A percentile compares a stretch with the other conserved stretches of the same genome.
Conservation (phyloP, 768 basidiomycete genomes). For the Vishniacozyma victoriae region DNA sequence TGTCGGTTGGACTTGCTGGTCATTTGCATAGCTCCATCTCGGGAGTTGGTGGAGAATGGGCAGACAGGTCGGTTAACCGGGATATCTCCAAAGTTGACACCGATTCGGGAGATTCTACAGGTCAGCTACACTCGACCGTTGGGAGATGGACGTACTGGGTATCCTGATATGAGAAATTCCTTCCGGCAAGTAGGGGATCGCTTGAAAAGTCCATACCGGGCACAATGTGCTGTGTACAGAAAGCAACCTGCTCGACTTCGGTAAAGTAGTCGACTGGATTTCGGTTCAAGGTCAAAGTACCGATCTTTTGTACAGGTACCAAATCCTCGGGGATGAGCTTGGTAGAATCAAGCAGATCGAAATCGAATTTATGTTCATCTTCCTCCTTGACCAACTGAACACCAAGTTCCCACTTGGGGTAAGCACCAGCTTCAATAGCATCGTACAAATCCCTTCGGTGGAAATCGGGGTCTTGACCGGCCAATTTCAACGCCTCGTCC, state of each 20-base stretch:
- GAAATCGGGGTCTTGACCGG: slow-evolving; percentile 76
- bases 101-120: slow-evolving; percentile 62
- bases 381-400: slow-evolving; percentile 67
- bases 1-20: slow-evolving; percentile 49
- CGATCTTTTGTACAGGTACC: slow-evolving; percentile 70
- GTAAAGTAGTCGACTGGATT: slow-evolving; percentile 60
- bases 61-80: slow-evolving; percentile 62
- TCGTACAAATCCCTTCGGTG: slow-evolving; percentile 81
- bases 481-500: slow-evolving; percentile 83
- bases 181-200: slow-evolving; percentile 50
- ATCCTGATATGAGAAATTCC: slow-evolving; percentile 78
- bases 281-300: slow-evolving; percentile 57
- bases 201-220: slow-evolving; percentile 54
- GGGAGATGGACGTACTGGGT: slow-evolving; percentile 18
- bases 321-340: slow-evolving; percentile 81
- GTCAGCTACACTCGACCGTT: background rate
- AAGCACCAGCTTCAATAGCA: slow-evolving; percentile 66
- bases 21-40: slow-evolving; percentile 48
- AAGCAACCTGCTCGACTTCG: slow-evolving; percentile 83
- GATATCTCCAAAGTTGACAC: slow-evolving; percentile 62
- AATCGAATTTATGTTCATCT: slow-evolving; percentile 73
- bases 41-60: slow-evolving; percentile 40
- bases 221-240: slow-evolving; percentile 59
- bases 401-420: slow-evolving; percentile 71
- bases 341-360: slow-evolving; percentile 80